Percentiles rank a stretch among this genome's conserved stretches.
These are phyloP conservation scores for Ustanciosporium gigantosporum DNA, from an alignment of 1,284 basidiomycete species.

Conservation along the genomic window DNA sequence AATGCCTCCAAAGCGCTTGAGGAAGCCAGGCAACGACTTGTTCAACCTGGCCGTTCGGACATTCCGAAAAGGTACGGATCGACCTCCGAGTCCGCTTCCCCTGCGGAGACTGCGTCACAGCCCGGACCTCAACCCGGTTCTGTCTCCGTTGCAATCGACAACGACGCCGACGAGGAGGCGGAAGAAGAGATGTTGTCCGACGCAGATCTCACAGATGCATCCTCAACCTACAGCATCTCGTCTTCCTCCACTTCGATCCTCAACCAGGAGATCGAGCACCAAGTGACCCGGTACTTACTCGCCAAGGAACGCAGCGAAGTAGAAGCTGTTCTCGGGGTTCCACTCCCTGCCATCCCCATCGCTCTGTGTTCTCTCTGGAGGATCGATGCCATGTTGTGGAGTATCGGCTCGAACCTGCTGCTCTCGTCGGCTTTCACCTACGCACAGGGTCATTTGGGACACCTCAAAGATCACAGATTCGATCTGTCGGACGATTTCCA, in stretches of 20 bases:
- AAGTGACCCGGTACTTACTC: conserved; percentile 32
- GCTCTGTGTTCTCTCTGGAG: conserved; percentile 52
- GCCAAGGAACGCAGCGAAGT: conserved; percentile 46
- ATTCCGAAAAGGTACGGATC: not conserved
- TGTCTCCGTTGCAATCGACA: no score
- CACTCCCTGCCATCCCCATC: conserved; percentile 44
- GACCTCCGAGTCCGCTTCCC: not conserved
- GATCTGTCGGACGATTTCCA: conserved; percentile 23
- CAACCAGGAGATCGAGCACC: conserved; percentile 32
- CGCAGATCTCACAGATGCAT: conserved; percentile 2
- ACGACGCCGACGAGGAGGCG: conserved; percentile 1
- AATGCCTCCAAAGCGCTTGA: conserved; percentile 32
- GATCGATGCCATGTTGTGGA: conserved; percentile 55
- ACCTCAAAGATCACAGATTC: conserved; percentile 11
- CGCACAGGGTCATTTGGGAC: conserved; percentile 39
- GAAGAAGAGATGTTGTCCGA: conserved; percentile 1
- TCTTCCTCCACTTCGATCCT: conserved; percentile 15
- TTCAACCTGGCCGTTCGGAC: conserved; percentile 5
- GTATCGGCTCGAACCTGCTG: conserved; percentile 47
- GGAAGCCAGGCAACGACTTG: conserved; percentile 23
- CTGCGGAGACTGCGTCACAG: not conserved
- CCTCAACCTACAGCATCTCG: conserved; percentile 11
- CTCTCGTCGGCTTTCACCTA: conserved; percentile 45
- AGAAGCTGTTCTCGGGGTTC: conserved; percentile 47
- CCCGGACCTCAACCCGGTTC: not conserved